phyloP scores from a whole-genome alignment of 202 grass and related monocot genomes.

The Carex arenaria region DNA sequence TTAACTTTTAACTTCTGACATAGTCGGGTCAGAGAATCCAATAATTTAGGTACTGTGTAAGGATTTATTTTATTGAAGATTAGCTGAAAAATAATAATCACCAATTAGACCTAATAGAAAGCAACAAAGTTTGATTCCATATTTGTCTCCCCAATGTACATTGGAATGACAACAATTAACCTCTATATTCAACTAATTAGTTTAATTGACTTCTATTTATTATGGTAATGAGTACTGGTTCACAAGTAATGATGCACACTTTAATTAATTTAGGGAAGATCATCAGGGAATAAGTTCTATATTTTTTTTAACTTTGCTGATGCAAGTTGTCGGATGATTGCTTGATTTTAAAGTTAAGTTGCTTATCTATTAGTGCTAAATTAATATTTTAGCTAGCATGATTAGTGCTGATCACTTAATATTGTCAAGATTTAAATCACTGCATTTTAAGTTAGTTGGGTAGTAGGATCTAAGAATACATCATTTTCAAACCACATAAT shows the following conservation, averaged over 20 bases:
- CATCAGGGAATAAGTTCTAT: not conserved
- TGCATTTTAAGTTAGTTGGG: not conserved
- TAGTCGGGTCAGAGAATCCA: not conserved
- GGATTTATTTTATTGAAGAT: not conserved
- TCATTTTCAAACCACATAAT: slow-evolving; percentile 14
- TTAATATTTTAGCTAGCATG: slow-evolving; percentile 15
- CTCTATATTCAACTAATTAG: not conserved
- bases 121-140: slow-evolving; percentile 20
- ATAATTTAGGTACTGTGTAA: not conserved
- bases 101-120: not conserved
- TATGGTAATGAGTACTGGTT: not conserved
- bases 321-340: slow-evolving; percentile 14
- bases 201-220: not conserved
- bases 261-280: not conserved
- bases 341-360: slow-evolving; percentile 14
- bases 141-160: slow-evolving; percentile 24
- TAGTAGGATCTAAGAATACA: slow-evolving; percentile 4
- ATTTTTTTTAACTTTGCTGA: not conserved
- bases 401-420: slow-evolving; percentile 8
- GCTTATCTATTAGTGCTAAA: not conserved
- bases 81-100: slow-evolving; percentile 8
- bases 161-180: slow-evolving; percentile 11
- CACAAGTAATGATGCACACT: slow-evolving; percentile 25
- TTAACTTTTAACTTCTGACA: not conserved
- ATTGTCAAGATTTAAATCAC: not conserved